Percentiles rank a stretch among this genome's conserved stretches.
Conservation (phyloP, 345 rosid genomes). For the Rhodamnia rubescens region DNA sequence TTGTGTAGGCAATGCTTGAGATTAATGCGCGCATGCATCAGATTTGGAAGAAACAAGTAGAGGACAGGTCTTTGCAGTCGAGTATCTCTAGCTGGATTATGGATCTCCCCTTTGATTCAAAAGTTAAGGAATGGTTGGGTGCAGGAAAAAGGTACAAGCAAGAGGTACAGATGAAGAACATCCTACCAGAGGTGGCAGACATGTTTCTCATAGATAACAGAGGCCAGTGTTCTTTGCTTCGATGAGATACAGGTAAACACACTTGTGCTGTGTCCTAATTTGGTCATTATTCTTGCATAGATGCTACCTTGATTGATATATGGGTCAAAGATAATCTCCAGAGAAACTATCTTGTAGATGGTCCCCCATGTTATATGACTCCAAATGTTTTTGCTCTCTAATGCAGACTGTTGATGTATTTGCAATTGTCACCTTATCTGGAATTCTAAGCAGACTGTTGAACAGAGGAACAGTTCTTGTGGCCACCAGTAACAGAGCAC, state of each 20-base stretch:
- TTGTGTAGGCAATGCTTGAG: slow-evolving; percentile 78
- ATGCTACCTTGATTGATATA: neutral
- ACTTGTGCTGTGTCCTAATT: neutral
- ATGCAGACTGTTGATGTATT: slow-evolving; percentile 90
- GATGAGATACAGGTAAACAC: slow-evolving; percentile 80
- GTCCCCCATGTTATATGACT: neutral
- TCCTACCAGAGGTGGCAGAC: slow-evolving; percentile 89
- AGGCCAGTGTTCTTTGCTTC: slow-evolving; percentile 80
- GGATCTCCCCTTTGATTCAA: slow-evolving; percentile 77
- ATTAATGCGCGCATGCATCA: slow-evolving; percentile 84
- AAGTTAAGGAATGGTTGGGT: slow-evolving; percentile 85
- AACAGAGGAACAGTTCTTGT: slow-evolving; percentile 81
- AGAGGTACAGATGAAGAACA: slow-evolving; percentile 68
- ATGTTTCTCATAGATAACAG: slow-evolving; percentile 57
- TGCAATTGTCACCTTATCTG: slow-evolving; percentile 98
- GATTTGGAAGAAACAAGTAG: slow-evolving; percentile 77
- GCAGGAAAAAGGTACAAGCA: slow-evolving; percentile 81
- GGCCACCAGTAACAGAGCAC: slow-evolving; percentile 90
- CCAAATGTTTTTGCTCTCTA: slow-evolving; percentile 18
- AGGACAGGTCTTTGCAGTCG: slow-evolving; percentile 42
- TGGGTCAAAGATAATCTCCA: neutral
- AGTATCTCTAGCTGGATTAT: slow-evolving; percentile 66
- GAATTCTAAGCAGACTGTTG: slow-evolving; percentile 90
- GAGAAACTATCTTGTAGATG: neutral
- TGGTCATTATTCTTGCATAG: neutral